Base-by-base conservation (phyloP, 768 basidiomycete genomes). In the Lactarius deliciosus region DNA sequence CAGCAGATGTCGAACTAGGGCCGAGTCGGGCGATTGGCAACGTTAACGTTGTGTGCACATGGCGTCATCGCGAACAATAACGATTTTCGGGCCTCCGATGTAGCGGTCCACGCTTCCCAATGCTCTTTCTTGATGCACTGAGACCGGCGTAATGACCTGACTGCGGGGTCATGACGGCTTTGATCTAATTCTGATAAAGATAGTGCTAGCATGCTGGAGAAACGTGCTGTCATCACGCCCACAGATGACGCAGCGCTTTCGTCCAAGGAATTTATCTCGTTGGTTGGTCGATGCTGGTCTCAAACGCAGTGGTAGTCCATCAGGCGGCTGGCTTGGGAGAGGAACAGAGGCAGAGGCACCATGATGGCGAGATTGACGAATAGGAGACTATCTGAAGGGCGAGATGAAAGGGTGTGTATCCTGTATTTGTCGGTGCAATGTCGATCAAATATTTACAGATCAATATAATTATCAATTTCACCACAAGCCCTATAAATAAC, bases 171-270 rank as follows among this genome's bases (percentile, higher is more conserved):
- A 34, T 34, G 34, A 34, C 34, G 34, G 34, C 34, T 34, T 34
- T 34, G 34, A 34, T 34, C 41, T 41, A 18, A 41, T 41, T 41
- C 16, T 41, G 41, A 50, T 50, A 5, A 13, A 13, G 34, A 34
- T 8, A 34, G 9, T 34, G 34, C 34, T 2, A 9, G 9, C 34
- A 13, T 38, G 28, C 28, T 47, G 13, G 13, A 66, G 60, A 8
- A 11, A n/a, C 1, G n/a, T 4, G 8, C n/a, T 1, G 1, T 1
- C 2, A 8, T 1, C 0, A 8, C 2, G 3, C n/a, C 65, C 62
- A 53, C 57, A 67, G 5, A 64, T 13, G n/a, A 67, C 10, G 32
- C 63, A 59, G 13, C 63, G 57, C n/a, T 6, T 3, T 20, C 1
- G 0, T 55, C 66, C 57, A 10, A 67, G 28, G 38, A 59, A 59